Base-by-base conservation (phyloP, 306 rosid genomes). In the Vicia faba region DNA sequence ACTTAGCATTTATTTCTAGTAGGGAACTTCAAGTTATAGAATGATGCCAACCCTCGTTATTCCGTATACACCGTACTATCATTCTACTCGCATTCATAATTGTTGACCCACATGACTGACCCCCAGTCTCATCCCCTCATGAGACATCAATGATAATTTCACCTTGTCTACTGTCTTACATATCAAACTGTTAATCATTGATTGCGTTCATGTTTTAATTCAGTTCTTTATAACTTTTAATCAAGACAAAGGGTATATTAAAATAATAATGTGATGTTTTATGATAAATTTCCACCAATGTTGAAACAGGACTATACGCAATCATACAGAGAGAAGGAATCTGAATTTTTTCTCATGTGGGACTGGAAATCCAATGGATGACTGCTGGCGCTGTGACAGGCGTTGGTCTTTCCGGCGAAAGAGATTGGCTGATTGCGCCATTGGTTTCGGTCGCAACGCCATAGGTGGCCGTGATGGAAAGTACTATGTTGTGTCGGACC, bases 331-430 rank as follows among this genome's bases (percentile, higher is more conserved):
- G 26, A 78, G 97, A 43, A 85, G 99, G 80, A 86, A 79, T 4
- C 78, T 93, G 81, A 88, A 85, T 13, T 93, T 51, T 60, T 89
- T 93, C 84, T 77, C 98, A n/a, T 93, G 98, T 7, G 90, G 80
- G 39, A 86, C 87, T 2, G 99, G 99, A 9, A 93, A 93, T 25
- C 96, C 99, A 15, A 85, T 93, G 5, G 99, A 93, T 59, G 99
- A 93, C 66, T 93, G 99, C 66, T 93, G 99, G 99, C 92, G 97
- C 5, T 93, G 99, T 63, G 99, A 93, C 82, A 62, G 54, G 6
- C 79, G 74, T 0, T 93, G 99, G 99, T 76, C 86, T 60, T 63
- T 62, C 14, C 82, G 77, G 60, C 88, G 97, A 19, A 93, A 90
- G 74, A 79, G 63, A 26, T 68, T 93, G 0, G 96, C 99, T 6